Conservation (phyloP, 805 yeast genomes). For the Nematodospora valgi region DNA sequence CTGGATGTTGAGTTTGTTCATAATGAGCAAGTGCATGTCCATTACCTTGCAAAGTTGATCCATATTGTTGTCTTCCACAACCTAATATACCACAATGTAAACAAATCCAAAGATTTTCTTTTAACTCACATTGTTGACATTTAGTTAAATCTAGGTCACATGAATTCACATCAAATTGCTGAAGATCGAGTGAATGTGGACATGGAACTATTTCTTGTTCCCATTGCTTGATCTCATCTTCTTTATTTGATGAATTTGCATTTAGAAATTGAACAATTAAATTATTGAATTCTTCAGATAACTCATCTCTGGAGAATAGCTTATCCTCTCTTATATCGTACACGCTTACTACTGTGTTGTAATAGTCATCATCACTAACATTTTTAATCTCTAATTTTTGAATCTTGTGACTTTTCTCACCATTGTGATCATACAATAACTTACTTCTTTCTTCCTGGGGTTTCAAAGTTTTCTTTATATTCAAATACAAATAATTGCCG, state of each 20-base stretch:
- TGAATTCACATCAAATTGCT: slow-evolving; percentile 26
- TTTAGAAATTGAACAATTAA: slow-evolving; percentile 45
- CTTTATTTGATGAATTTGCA: slow-evolving; percentile 56
- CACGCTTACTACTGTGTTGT: slow-evolving; percentile 41
- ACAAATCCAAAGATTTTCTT: slow-evolving; percentile 89
- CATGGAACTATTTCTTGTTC: slow-evolving; percentile 83
- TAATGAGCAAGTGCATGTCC: slow-evolving; percentile 83
- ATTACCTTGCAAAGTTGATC: slow-evolving; percentile 83
- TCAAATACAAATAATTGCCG: slow-evolving; percentile 57
- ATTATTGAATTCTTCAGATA: slow-evolving; percentile 18
- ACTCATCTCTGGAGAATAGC: slow-evolving; percentile 18
- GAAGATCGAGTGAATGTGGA: slow-evolving; percentile 61
- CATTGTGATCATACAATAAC: slow-evolving; percentile 17
- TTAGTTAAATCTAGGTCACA: slow-evolving; percentile 37
- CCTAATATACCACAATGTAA: slow-evolving; percentile 86
- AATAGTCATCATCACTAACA: slow-evolving; percentile 59
- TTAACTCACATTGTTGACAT: slow-evolving; percentile 61
- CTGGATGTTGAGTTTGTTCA: slow-evolving; percentile 58
- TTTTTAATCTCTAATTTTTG: slow-evolving; percentile 68
- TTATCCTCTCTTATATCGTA: slow-evolving; percentile 36
- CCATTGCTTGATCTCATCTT: slow-evolving; percentile 85
- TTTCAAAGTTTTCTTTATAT: slow-evolving; percentile 51
- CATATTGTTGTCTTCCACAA: slow-evolving; percentile 93
- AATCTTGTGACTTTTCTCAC: slow-evolving; percentile 38
- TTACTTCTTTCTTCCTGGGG: slow-evolving; percentile 26